A percentile compares a stretch with the other conserved stretches of the same genome.
Evolutionary conservation across 371 early-diverging fungal species (phyloP).

Genomic region (Apophysomyces ossiformis): DNA sequence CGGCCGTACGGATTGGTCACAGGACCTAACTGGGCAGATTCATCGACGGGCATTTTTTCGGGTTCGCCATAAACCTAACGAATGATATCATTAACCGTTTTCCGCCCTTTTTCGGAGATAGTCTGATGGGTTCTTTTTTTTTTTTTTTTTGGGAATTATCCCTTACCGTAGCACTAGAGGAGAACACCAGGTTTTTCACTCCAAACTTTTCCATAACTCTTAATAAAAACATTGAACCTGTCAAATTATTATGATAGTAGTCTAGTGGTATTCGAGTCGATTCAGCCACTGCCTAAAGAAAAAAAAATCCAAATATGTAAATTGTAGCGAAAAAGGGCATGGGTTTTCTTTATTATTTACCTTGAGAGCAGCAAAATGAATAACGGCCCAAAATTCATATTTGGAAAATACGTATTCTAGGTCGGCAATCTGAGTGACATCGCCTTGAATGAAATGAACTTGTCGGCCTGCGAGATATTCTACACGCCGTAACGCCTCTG

Average conservation of each 20-base stretch:
- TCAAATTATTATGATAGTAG: slow-evolving; percentile 90
- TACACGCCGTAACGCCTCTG: slow-evolving; percentile 54
- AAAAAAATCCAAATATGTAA: no score
- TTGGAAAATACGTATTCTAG: slow-evolving; percentile 68
- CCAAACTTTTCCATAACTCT: slow-evolving; percentile 66
- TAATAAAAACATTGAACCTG: slow-evolving; percentile 78
- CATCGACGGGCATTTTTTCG: slow-evolving; percentile 59
- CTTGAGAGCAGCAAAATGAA: slow-evolving; percentile 93
- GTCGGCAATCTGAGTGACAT: slow-evolving; percentile 45
- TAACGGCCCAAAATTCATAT: slow-evolving; percentile 75
- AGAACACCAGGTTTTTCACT: slow-evolving; percentile 82
- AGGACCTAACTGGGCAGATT: slow-evolving; percentile 64
- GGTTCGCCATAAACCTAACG: slow-evolving; percentile 71
- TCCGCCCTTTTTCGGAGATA: no score
- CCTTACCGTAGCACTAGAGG: slow-evolving; percentile 77
- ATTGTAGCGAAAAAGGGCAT: not conserved
- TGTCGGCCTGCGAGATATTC: slow-evolving; percentile 47
- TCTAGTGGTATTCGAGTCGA: slow-evolving; percentile 79
- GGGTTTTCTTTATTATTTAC: slow-evolving; percentile 17
- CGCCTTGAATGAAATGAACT: slow-evolving; percentile 47
- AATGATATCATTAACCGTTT: not conserved
- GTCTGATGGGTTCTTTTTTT: no score
- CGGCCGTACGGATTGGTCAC: slow-evolving; percentile 88
- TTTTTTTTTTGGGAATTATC: no score
- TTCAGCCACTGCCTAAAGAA: slow-evolving; percentile 76